Evolutionary conservation across 2,329 filamentous ascomycete species (phyloP), one percentile per base, ranked within the genome.

Genomic region (Zymoseptoria brevis): DNA sequence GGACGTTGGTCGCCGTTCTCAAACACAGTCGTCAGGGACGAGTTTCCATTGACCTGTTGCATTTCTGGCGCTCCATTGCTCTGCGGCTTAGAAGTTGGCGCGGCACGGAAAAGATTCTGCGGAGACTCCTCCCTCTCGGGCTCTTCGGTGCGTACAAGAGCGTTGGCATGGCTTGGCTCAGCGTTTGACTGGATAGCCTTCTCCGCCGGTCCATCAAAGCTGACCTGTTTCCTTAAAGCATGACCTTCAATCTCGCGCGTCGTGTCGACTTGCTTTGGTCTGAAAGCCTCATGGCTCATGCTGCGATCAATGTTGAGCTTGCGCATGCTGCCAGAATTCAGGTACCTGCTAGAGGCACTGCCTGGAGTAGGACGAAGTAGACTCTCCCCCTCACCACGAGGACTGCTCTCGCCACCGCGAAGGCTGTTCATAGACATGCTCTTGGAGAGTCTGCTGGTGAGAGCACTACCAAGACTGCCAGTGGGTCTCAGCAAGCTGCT

Each of bases 261-360:
- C 41, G 58, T 54, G 45, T 68, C 63, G 41, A 62, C 57, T n/a
- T 62, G 57, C 51, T 59, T 62, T 35, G 60, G 61, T 51, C 57
- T 71, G 67, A 87, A 86, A 1, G 86, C 74, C 62, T 85, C 87
- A 59, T 83, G 91, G 57, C 89, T 84, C 71, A 99, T 81, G 65
- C 87, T 88, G 63, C 90, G 87, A 75, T 96, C 95, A 72, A 99
- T 96, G 56, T 92, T 88, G 58, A 99, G 82, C 73, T 91, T 92
- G 78, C 96, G 96, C 67, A 96, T 84, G 71, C 83, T 89, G 51
- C 84, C 83, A 70, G 80, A 85, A n/a, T 84, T 82, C 55, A 86
- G 87, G 67, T 84, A 83, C 60, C 87, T 83, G 30, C 82, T 79
- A 66, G 84, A 82, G 59, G 87, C 83, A 41, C 82, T 80, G 50